These are phyloP conservation scores for Conticribra weissflogii DNA, from an alignment of 108 stramenopile species.

Conservation along the genomic window DNA sequence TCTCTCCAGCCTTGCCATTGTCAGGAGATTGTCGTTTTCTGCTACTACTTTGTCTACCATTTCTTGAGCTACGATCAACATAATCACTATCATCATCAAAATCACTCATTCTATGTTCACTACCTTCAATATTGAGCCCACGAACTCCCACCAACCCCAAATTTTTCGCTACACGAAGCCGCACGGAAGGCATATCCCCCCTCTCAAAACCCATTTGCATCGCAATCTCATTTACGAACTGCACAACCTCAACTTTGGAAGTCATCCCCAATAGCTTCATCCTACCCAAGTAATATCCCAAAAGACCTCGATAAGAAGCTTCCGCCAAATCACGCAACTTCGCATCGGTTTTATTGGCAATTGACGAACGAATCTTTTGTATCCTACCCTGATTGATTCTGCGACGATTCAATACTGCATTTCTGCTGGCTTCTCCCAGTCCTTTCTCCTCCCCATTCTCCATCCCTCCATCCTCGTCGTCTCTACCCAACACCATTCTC, in stretches of 20 bases:
- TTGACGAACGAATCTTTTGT: conserved; percentile 35
- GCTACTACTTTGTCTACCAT: too few relatives aligned
- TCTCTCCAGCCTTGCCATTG: too few relatives aligned
- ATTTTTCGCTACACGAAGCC: conserved; percentile 15
- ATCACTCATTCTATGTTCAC: too few relatives aligned
- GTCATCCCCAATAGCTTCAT: conserved; percentile 45
- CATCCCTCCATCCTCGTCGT: neutral
- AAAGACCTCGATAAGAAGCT: conserved; percentile 56
- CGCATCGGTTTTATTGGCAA: conserved; percentile 16
- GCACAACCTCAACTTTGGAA: conserved; percentile 59
- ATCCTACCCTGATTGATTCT: conserved; percentile 36
- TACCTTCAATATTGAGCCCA: conserved; percentile 32
- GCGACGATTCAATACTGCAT: conserved; percentile 27
- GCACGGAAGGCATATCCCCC: conserved; percentile 32
- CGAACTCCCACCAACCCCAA: conserved; percentile 36
- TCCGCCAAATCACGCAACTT: conserved; percentile 22
- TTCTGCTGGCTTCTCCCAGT: conserved; percentile 27
- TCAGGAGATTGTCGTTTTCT: too few relatives aligned
- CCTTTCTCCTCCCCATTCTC: too few relatives aligned
- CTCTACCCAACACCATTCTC: conserved; percentile 24
- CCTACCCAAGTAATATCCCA: conserved; percentile 75
- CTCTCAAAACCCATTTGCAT: conserved; percentile 43
- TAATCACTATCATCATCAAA: too few relatives aligned
- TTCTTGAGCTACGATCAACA: too few relatives aligned
- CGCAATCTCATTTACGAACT: conserved; percentile 53